Conservation (phyloP, 805 yeast species). For the Cyberlindnera bimundalis region DNA sequence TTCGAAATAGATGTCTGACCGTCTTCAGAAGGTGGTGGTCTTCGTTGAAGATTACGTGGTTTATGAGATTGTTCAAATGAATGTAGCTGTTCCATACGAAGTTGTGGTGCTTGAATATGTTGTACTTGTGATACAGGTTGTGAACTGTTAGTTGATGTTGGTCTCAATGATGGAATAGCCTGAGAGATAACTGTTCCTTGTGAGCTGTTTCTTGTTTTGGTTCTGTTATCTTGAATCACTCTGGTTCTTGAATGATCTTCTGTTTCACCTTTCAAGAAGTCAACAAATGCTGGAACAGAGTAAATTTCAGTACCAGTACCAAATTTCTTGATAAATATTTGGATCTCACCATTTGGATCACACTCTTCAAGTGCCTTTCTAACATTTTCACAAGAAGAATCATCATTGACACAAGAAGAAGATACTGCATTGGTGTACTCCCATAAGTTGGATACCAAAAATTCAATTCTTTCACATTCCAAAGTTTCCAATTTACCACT, state of each 20-base stretch:
- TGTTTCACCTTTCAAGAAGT: conserved; percentile 46
- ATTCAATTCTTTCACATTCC: conserved; percentile 71
- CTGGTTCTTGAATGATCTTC: conserved; percentile 24
- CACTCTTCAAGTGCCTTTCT: conserved; percentile 67
- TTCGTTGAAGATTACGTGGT: conserved; percentile 18
- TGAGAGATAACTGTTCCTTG: conserved; percentile 4
- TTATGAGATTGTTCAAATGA: conserved; percentile 12
- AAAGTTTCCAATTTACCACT: conserved; percentile 61
- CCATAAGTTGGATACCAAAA: conserved; percentile 70
- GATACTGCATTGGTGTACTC: conserved; percentile 73
- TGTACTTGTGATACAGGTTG: conserved; percentile 1
- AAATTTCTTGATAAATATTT: conserved; percentile 45
- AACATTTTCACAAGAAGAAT: conserved; percentile 69
- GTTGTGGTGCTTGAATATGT: conserved; percentile 6
- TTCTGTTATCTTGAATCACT: conserved; percentile 8
- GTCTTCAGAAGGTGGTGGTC: conserved; percentile 31
- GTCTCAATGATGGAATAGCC: conserved; percentile 1
- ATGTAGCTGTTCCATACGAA: conserved; percentile 10
- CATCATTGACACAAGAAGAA: conserved; percentile 73
- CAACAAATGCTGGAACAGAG: conserved; percentile 60
- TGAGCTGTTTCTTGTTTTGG: conserved; percentile 27
- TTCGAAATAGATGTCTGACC: conserved; percentile 29
- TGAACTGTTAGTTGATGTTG: background rate
- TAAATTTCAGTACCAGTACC: conserved; percentile 66
- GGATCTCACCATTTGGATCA: conserved; percentile 57